Evolutionary conservation across 129 eudicot species (phyloP), one percentile per base, ranked within the genome.

Genomic region (Tanacetum coccineum): DNA sequence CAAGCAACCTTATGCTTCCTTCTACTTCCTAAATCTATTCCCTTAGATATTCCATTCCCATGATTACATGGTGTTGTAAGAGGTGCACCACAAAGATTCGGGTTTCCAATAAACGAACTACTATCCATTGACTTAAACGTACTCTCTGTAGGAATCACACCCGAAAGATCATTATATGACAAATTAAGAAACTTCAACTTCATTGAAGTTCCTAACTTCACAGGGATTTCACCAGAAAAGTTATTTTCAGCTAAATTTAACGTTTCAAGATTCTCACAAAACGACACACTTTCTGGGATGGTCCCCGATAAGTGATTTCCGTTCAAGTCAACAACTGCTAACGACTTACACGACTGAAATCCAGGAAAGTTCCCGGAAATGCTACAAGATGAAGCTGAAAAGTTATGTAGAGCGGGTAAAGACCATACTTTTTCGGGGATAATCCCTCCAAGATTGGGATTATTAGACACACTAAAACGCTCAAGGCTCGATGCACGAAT

Each of bases 11-110:
- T 89, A 59, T 86, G 96, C 25, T 84, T 81, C 69, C 78, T 80
- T 68, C 82, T 80, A 50, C 86, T 78, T 58, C 92, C 89, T 42
- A 74, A 61, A 61, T 79, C 80, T 64, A 86, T 57, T 56, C 75
- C 91, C 28, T 56, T 71, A 1, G 81, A 72, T 44, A 86, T 79
- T 70, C 76, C 82, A 25, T 72, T 81, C 19, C 73, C 85, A 58
- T 39, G 68, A 60, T 50, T 79, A 47, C 99, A 93, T 42, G 72
- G 63, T 47, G 80, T 77, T n/a, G 9, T 62, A n/a, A 88, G 72
- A 25, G 95, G 99, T 21, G 76, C 67, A 18, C 99, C 99, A 81
- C 99, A 93, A 36, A 93, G 82, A 39, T 77, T 84, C 5, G 95
- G 90, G 70, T 93, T 93, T 40, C 96, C 99, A 17, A 66, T 14